These are phyloP conservation scores for Hylodesmum podocarpum DNA, from an alignment of 306 rosid species.

Conservation along the genomic window DNA sequence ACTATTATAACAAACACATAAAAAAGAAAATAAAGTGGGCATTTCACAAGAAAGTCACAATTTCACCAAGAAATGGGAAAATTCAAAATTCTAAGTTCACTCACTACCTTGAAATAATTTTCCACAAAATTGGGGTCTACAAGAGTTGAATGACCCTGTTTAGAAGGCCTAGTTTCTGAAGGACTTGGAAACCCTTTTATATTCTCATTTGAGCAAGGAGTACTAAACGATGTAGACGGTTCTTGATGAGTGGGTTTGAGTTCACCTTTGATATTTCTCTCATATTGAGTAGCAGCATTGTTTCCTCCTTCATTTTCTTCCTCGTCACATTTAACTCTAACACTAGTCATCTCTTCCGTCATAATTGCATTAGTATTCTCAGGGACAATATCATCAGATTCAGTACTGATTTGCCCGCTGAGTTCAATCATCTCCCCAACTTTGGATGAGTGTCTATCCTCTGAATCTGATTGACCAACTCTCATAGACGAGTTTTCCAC, in stretches of 20 bases:
- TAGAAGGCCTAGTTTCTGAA: slow-evolving; percentile 44
- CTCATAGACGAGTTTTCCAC: slow-evolving; percentile 38
- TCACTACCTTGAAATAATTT: slow-evolving; percentile 87
- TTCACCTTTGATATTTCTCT: slow-evolving; percentile 34
- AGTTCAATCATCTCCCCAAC: slow-evolving; percentile 36
- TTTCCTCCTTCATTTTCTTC: slow-evolving; percentile 31
- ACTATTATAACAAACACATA: background rate
- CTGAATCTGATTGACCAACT: slow-evolving; percentile 39
- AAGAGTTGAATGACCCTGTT: slow-evolving; percentile 66
- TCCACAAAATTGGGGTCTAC: slow-evolving; percentile 83
- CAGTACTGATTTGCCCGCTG: slow-evolving; percentile 28
- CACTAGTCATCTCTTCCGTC: slow-evolving; percentile 34
- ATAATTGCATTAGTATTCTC: slow-evolving; percentile 35
- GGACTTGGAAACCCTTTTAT: slow-evolving; percentile 41
- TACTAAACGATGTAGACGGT: slow-evolving; percentile 44
- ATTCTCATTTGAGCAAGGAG: slow-evolving; percentile 34
- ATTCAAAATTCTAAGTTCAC: background rate
- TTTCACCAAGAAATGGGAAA: slow-evolving; percentile 12
- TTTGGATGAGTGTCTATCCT: slow-evolving; percentile 37
- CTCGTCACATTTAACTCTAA: slow-evolving; percentile 41
- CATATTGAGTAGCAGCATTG: slow-evolving; percentile 37
- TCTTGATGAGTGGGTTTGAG: slow-evolving; percentile 39
- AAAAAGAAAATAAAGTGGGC: background rate
- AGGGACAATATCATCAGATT: slow-evolving; percentile 35
- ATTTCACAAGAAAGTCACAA: slow-evolving; percentile 9